Percentiles rank a stretch among this genome's conserved stretches.
These are phyloP conservation scores for Ceratocystis smalleyi DNA, from an alignment of 2,329 filamentous ascomycete species.

Conservation along the genomic window DNA sequence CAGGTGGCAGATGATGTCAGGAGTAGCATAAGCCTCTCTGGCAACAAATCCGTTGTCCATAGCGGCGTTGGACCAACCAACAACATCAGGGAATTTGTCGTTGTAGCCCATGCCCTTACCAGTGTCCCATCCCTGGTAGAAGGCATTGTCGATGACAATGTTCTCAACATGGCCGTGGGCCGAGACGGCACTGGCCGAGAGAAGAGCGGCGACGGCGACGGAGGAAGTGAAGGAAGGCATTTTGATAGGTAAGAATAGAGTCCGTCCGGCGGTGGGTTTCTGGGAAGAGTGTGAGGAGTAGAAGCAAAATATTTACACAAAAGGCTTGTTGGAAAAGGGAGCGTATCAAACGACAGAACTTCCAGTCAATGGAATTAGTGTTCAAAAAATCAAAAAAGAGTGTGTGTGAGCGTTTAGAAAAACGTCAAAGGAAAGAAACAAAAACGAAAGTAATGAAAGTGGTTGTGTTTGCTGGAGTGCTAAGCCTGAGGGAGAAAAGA, in stretches of 20 bases:
- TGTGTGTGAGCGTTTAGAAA: neutral
- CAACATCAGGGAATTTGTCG: conserved; percentile 19
- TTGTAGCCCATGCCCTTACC: conserved; percentile 18
- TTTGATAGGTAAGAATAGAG: conserved; percentile 8
- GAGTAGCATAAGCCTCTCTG: conserved; percentile 26
- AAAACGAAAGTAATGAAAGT: neutral
- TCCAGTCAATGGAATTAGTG: conserved; percentile 12
- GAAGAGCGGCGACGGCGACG: conserved; percentile 8
- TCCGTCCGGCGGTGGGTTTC: conserved; percentile 14
- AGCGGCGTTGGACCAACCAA: conserved; percentile 25
- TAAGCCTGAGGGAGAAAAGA: conserved; percentile 8
- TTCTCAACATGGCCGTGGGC: conserved; percentile 24
- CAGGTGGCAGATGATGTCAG: conserved; percentile 36
- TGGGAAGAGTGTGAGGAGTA: conserved; percentile 15
- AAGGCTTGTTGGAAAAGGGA: neutral
- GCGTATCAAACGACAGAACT: conserved; percentile 5
- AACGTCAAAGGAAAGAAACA: neutral
- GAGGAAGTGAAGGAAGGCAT: conserved; percentile 20
- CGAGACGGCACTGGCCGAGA: conserved; percentile 19
- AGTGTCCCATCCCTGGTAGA: conserved; percentile 24
- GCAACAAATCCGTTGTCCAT: conserved; percentile 32
- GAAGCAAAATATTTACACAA: neutral
- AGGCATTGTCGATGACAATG: conserved; percentile 22
- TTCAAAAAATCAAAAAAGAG: neutral
- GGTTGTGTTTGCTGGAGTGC: conserved; percentile 10